Evolutionary conservation across 2,329 filamentous ascomycete genomes (phyloP), one percentile per base, ranked within the genome.

Genomic region (Stagonosporopsis vannaccii): DNA sequence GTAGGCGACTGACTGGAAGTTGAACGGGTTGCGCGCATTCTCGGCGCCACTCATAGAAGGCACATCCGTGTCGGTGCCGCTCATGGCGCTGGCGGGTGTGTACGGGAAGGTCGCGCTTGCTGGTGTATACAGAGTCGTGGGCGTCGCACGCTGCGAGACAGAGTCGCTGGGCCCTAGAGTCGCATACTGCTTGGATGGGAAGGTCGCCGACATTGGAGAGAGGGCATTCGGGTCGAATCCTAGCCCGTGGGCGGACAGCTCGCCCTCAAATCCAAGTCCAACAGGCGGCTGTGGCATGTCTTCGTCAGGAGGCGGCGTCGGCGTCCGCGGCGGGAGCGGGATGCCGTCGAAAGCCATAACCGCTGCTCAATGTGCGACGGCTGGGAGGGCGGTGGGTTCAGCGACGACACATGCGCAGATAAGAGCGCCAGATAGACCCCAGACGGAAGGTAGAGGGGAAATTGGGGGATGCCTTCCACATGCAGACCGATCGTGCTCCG

Each of bases 1-100:
- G 63, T 82, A 82, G 60, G 77, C 72, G 45, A 78, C 72, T 1
- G 94, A 90, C 78, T 96, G 87, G 77, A 98, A 98, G 78, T 98
- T 98, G 85, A 99, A 98, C 0, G 94, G 94, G 63, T 88, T 90
- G 53, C 79, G 80, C 15, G 74, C 75, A 56, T 69, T 74, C 37
- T 76, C 72, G 11, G 70, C 70, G 7, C 67, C 67, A 49, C 63
- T 72, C 62, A 68, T 42, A 8, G 70, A 72, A 15, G 70, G 63
- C 23, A 62, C 57, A 19, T 73, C 72, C 12, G 62, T 65, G 37
- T 74, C 71, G 36, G 63, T 72, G 2, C 66, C 70, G 49, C 68
- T 73, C 43, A 63, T 52, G 28, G 61, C 62, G 49, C 65, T 75
- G 42, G 63, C 66, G 15, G 70, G 69, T 4, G 68, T 75, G 36